Evolutionary conservation across 1,139 yeast genomes (phyloP), one percentile per base, ranked within the genome.

Genomic region (Yamadazyma trypodendri): DNA sequence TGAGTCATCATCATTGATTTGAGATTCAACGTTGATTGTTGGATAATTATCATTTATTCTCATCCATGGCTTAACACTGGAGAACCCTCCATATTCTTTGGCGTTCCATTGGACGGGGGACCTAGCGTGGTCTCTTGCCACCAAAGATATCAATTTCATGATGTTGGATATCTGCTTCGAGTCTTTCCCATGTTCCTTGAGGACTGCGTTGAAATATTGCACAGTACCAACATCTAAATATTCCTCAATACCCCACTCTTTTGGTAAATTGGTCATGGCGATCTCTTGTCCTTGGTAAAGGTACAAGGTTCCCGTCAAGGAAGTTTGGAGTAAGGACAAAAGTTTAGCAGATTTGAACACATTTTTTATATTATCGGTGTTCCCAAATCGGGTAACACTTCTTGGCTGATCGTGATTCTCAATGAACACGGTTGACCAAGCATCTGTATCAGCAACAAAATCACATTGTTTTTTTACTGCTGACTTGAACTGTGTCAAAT

Each of bases 361-460:
- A 43, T 49, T 57, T 41, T 63, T 54, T 3, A 30, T n/a, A 12
- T 63, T 60, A 22, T 63, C 48, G 31, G 61, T 62, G 50, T 66
- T 61, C 34, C 75, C 79, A 47, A 75, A 75, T 45, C 81, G 63
- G 13, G 79, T 58, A 23, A 75, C 64, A 12, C 70, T 61, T 46
- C 81, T 63, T 8, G 81, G 74, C 45, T 72, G 78, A 54, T 77
- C 82, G 50, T 77, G 82, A 51, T 77, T 77, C 53, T 77, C 82
- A 40, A 69, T 52, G 56, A 71, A 75, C 9, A 63, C 67, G 17
- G 81, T 68, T 15, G 74, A 57, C 82, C 82, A 77, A 13, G 76
- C 78, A 50, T 74, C 81, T 7, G 73, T 65, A 9, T 68, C 70
- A 33, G 69, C 67, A 36, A 66, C 61, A 46, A 70, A 71, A 6